A percentile compares a stretch with the other conserved stretches of the same genome.
phyloP scores from a whole-genome alignment of 352 stramenopile species.

The Phytophthora meadii region DNA sequence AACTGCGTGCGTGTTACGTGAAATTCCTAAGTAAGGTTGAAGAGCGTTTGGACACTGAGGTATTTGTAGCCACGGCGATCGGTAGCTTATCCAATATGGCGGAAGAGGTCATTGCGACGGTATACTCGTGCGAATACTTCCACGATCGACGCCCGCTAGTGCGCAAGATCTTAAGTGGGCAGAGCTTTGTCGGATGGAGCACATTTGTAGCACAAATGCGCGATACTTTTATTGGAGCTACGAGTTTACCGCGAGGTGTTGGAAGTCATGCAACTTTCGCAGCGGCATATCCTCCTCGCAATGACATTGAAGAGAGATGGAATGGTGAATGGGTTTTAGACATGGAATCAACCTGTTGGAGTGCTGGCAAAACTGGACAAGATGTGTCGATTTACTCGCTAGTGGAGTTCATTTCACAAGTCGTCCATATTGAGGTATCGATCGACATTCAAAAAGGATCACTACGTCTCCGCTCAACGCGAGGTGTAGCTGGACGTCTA shows the following conservation, averaged over 20 bases:
- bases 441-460: constrained; percentile 47
- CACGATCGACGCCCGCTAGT: constrained; percentile 50
- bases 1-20: constrained; percentile 55
- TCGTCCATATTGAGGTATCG: constrained; percentile 48
- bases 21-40: constrained; percentile 52
- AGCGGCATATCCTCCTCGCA: constrained; percentile 23
- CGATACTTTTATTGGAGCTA: constrained; percentile 56
- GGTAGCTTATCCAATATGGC: constrained; percentile 51
- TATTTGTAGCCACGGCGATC: constrained; percentile 51
- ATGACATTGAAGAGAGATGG: constrained; percentile 51
- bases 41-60: constrained; percentile 50
- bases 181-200: constrained; percentile 63
- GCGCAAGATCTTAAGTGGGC: constrained; percentile 55
- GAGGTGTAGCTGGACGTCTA: constrained; percentile 31
- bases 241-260: constrained; percentile 2
- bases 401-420: constrained; percentile 58
- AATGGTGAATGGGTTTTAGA: constrained; percentile 65
- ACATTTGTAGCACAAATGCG: constrained; percentile 71
- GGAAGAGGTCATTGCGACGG: constrained; percentile 67
- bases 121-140: constrained; percentile 66
- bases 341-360: constrained; percentile 51
- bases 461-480: constrained; percentile 44
- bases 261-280: constrained; percentile 1
- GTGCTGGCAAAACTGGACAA: constrained; percentile 11
- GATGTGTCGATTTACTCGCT: constrained; percentile 51